Percentiles rank a stretch among this genome's conserved stretches.
Conservation (phyloP, 2,329 filamentous ascomycete genomes). For the Ceratocystis huliohia region DNA sequence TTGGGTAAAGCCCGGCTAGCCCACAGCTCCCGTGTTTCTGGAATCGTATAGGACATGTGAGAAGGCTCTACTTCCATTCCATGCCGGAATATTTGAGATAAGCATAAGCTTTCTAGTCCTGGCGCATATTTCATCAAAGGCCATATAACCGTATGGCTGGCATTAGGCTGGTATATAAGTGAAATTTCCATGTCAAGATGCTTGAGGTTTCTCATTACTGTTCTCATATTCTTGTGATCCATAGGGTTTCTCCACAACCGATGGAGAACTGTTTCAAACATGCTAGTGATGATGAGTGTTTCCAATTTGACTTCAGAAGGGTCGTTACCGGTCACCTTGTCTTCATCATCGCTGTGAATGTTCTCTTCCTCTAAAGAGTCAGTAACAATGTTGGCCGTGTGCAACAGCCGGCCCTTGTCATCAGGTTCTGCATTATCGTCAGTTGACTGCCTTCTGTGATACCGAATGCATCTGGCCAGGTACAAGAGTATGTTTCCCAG, state of each 20-base stretch:
- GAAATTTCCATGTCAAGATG: conserved; percentile 34
- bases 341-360: neutral
- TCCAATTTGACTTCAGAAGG: neutral
- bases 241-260: conserved; percentile 39
- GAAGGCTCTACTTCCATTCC: neutral
- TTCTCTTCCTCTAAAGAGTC: neutral
- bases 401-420: neutral
- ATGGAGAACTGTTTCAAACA: neutral
- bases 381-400: neutral
- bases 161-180: neutral
- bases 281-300: neutral
- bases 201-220: conserved; percentile 31
- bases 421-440: neutral
- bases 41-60: neutral
- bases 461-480: neutral
- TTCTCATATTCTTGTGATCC: conserved; percentile 38
- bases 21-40: neutral
- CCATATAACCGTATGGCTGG: neutral
- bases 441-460: neutral
- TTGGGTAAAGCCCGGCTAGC: neutral
- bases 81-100: neutral
- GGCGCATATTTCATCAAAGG: neutral
- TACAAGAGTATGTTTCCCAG: neutral
- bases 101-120: neutral
- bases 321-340: neutral